These are phyloP conservation scores for Isabelozyma heimii DNA, from an alignment of 805 yeast genomes.

Conservation along the genomic window DNA sequence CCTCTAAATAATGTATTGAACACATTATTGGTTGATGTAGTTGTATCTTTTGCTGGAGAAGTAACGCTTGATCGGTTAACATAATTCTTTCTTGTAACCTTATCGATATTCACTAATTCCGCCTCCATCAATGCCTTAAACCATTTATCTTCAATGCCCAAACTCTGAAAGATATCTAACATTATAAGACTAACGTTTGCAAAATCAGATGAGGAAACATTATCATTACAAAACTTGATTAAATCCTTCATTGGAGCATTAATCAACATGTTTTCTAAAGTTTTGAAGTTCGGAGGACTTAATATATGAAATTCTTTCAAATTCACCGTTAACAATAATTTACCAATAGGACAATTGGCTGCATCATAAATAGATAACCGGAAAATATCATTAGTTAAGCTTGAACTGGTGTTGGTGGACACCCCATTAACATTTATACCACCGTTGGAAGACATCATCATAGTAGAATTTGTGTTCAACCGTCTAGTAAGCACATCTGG, in stretches of 20 bases:
- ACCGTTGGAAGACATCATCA: constrained; percentile 22
- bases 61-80: constrained; percentile 17
- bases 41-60: constrained; percentile 7
- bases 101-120: constrained; percentile 56
- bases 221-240: constrained; percentile 44
- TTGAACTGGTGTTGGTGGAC: neutral
- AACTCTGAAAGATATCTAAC: constrained; percentile 71
- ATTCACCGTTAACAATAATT: constrained; percentile 49
- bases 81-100: constrained; percentile 42
- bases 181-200: constrained; percentile 58
- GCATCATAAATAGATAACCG: constrained; percentile 45
- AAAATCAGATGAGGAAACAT: constrained; percentile 40
- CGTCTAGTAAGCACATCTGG: constrained; percentile 47
- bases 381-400: constrained; percentile 30
- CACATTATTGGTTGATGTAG: constrained; percentile 23
- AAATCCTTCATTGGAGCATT: constrained; percentile 52
- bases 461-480: constrained; percentile 29
- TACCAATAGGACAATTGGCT: constrained; percentile 51
- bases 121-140: constrained; percentile 63
- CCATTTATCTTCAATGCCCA: constrained; percentile 70
- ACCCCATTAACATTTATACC: constrained; percentile 18
- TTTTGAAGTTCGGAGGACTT: constrained; percentile 56
- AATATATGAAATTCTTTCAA: constrained; percentile 56
- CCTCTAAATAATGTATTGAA: constrained; percentile 66
- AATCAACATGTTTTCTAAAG: constrained; percentile 59